phyloP scores from a whole-genome alignment of 371 early-diverging fungal genomes.

The Rhizopus delemar region DNA sequence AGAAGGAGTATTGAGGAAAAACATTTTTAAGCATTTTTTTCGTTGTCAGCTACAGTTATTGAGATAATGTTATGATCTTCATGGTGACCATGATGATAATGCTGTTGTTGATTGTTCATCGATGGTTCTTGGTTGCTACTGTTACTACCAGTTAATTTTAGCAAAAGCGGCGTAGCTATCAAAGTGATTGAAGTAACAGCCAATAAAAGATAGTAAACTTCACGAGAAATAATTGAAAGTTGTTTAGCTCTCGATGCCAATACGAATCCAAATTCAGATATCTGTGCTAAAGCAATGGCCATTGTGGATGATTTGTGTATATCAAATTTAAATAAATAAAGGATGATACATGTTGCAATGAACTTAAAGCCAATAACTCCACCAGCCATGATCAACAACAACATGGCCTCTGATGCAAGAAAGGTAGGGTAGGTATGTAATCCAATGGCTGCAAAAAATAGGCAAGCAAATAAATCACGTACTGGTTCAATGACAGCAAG shows the following conservation, averaged over 20 bases:
- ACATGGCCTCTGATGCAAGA: slow-evolving; percentile 52
- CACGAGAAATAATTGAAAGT: slow-evolving; percentile 54
- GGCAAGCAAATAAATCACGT: slow-evolving; percentile 57
- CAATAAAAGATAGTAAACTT: slow-evolving; percentile 60
- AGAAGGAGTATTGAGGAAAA: not conserved
- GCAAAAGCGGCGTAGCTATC: slow-evolving; percentile 55
- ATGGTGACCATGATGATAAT: slow-evolving; percentile 5
- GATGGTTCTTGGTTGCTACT: not conserved
- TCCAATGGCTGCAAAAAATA: slow-evolving; percentile 70
- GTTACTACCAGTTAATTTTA: slow-evolving; percentile 40
- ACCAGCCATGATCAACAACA: slow-evolving; percentile 50
- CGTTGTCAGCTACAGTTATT: not conserved
- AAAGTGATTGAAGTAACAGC: slow-evolving; percentile 58
- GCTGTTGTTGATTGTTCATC: slow-evolving; percentile 34
- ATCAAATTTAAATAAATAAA: slow-evolving; percentile 43
- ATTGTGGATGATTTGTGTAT: slow-evolving; percentile 44
- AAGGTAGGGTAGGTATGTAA: slow-evolving; percentile 66
- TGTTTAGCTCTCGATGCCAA: slow-evolving; percentile 62
- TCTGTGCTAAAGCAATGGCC: slow-evolving; percentile 61
- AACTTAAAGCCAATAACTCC: slow-evolving; percentile 58
- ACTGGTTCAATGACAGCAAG: slow-evolving; percentile 56
- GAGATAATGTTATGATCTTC: slow-evolving; percentile 2
- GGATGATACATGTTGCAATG: slow-evolving; percentile 37
- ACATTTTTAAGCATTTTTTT: not conserved
- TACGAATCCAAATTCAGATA: slow-evolving; percentile 67